Percentiles rank a stretch among this genome's conserved stretches.
Conservation (phyloP, 1,284 basidiomycete genomes). For the Pisolithus thermaeus region DNA sequence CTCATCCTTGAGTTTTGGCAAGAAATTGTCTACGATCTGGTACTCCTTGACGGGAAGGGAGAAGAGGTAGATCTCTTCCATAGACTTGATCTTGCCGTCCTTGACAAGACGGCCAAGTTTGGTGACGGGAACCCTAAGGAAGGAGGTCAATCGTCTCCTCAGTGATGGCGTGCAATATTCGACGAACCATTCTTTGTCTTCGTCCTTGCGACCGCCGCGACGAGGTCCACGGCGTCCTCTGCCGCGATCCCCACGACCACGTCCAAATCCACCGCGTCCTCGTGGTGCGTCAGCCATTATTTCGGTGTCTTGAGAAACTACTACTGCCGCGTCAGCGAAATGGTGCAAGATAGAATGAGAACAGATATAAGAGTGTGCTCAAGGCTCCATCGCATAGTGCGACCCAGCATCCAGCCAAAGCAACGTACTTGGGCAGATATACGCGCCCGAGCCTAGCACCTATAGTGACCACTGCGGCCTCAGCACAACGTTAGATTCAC, state of each 20-base stretch:
- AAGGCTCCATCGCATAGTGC: slow-evolving; percentile 13
- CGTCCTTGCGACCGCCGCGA: slow-evolving; percentile 95
- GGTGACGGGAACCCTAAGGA: slow-evolving; percentile 88
- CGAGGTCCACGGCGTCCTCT: slow-evolving; percentile 88
- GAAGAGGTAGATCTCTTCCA: slow-evolving; percentile 99
- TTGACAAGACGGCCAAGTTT: slow-evolving; percentile 99
- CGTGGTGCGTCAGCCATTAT: slow-evolving; percentile 75
- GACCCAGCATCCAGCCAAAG: slow-evolving; percentile 22
- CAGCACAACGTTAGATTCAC: slow-evolving; percentile 29
- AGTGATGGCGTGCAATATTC: background rate
- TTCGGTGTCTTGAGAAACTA: slow-evolving; percentile 27
- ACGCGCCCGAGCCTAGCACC: background rate
- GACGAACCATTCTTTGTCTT: slow-evolving; percentile 98
- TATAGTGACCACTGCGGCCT: background rate
- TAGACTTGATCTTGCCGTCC: slow-evolving; percentile 99
- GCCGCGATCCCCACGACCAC: slow-evolving; percentile 82
- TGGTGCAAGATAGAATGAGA: background rate
- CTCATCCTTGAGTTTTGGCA: slow-evolving; percentile 98
- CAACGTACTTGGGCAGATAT: background rate
- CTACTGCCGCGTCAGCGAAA: slow-evolving; percentile 12
- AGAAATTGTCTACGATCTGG: slow-evolving; percentile 97
- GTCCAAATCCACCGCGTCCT: slow-evolving; percentile 83
- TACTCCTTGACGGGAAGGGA: slow-evolving; percentile 98
- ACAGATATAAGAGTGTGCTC: background rate
- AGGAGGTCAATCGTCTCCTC: slow-evolving; percentile 4